phyloP scores from a whole-genome alignment of 1,284 basidiomycete species.

The Ganoderma boninense region DNA sequence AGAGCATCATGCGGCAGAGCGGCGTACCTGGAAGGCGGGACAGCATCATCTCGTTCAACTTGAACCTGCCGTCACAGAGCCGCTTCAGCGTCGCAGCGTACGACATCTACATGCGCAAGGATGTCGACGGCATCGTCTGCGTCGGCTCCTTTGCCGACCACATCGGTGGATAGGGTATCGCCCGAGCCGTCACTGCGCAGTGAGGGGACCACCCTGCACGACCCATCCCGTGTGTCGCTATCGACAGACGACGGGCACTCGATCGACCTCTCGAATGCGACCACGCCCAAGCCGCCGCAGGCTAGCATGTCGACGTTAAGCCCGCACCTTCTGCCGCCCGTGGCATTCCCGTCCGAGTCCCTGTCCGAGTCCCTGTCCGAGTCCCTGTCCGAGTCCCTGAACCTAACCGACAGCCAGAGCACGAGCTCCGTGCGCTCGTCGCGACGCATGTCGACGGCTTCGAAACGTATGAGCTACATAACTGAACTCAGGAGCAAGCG shows the following conservation, averaged over 20 bases:
- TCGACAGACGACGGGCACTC: conserved; percentile 56
- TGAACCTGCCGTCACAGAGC: conserved; percentile 48
- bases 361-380: too few relatives aligned
- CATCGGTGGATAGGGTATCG: conserved; percentile 30
- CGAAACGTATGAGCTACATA: conserved; percentile 80
- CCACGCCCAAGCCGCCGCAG: conserved; percentile 11
- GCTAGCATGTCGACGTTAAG: conserved; percentile 31
- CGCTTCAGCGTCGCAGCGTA: conserved; percentile 67
- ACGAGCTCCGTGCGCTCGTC: conserved; percentile 43
- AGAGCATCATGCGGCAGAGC: conserved; percentile 77
- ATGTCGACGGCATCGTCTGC: conserved; percentile 57
- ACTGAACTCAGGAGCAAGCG: conserved; percentile 81
- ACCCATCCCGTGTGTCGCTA: conserved; percentile 71
- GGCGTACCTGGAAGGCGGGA: conserved; percentile 41
- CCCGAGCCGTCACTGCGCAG: conserved; percentile 35
- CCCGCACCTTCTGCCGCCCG: conserved; percentile 81
- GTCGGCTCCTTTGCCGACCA: conserved; percentile 33
- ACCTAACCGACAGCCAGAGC: conserved; percentile 52
- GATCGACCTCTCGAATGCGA: conserved; percentile 37
- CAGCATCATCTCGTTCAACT: conserved; percentile 48
- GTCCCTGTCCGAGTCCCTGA: conserved; percentile 81
- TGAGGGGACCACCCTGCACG: conserved; percentile 40
- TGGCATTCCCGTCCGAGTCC: conserved; percentile 81
- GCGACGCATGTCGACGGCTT: conserved; percentile 59
- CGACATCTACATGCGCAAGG: conserved; percentile 49